Percentiles rank a stretch among this genome's conserved stretches.
These are phyloP conservation scores for Sphagnum tenellum DNA, from an alignment of 225 moss, liverwort and hornwort genomes.

Conservation along the genomic window DNA sequence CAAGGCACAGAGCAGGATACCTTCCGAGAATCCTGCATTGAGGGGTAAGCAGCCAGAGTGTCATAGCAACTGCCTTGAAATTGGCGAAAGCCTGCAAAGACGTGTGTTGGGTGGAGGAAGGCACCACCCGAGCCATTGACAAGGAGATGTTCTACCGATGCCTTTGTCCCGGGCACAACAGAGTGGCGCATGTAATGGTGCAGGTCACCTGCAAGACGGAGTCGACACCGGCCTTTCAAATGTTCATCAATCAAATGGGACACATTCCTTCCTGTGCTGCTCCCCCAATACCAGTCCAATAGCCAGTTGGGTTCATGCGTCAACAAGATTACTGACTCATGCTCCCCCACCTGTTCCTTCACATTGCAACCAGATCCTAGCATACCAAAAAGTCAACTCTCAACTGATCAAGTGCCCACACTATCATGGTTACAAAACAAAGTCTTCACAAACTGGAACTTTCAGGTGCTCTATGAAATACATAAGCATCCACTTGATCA, in stretches of 20 bases:
- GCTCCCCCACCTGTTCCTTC: conserved; percentile 26
- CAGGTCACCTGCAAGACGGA: conserved; percentile 43
- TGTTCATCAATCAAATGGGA: conserved; percentile 32
- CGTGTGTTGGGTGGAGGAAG: conserved; percentile 51
- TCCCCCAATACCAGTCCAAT: conserved; percentile 53
- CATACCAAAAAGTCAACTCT: no score
- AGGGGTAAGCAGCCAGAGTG: conserved; percentile 25
- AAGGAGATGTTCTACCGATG: conserved; percentile 23
- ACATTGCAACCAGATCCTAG: not conserved
- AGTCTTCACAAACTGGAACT: no score
- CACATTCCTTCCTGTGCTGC: conserved; percentile 33
- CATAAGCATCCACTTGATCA: no score
- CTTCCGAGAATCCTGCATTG: conserved; percentile 24
- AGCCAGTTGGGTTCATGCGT: conserved; percentile 63
- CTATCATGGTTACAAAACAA: no score
- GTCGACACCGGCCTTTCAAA: conserved; percentile 33
- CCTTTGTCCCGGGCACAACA: not conserved
- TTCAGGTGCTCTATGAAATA: no score
- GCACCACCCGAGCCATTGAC: conserved; percentile 57
- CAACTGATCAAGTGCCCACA: no score
- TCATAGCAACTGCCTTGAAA: conserved; percentile 31
- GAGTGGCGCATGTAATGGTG: conserved; percentile 59
- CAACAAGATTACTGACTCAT: conserved; percentile 44
- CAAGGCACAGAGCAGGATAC: conserved; percentile 10
- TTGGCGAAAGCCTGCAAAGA: conserved; percentile 33